Conservation (phyloP, 257 asterid species). For the Nicotiana tomentosiformis region DNA sequence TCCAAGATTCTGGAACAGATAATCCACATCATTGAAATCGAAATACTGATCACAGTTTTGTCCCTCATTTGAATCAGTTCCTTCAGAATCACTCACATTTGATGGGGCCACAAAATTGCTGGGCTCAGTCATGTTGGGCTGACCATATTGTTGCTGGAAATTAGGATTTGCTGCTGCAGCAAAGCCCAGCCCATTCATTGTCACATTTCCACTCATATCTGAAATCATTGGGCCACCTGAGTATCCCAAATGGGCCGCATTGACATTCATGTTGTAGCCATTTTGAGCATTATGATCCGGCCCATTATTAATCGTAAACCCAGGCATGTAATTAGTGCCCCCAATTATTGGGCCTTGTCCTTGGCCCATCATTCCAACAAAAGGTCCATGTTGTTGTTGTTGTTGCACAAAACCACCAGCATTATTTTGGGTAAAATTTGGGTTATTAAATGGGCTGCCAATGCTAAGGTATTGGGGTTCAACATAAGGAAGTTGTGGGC, state of each 20-base stretch:
- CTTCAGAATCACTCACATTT: background rate
- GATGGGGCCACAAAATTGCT: background rate
- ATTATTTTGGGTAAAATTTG: background rate
- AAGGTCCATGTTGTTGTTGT: background rate
- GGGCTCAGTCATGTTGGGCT: background rate
- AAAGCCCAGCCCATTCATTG: background rate
- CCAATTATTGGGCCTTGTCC: background rate
- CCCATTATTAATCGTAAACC: background rate
- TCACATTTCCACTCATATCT: rapidly evolving
- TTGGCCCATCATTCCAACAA: too few species aligned
- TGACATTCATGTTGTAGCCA: background rate
- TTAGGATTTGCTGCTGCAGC: background rate
- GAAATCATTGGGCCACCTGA: background rate
- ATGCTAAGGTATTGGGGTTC: background rate
- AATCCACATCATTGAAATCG: background rate
- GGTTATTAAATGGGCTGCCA: background rate
- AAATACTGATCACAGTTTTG: background rate
- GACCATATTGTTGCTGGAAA: background rate
- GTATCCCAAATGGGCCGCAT: background rate
- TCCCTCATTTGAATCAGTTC: background rate
- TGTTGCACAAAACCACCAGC: background rate
- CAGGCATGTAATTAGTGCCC: background rate
- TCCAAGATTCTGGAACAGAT: background rate
- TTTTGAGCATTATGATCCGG: background rate
- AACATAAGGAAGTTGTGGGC: background rate